phyloP scores from a whole-genome alignment of 192 early-diverging fungal genomes.

The Coemansia sp. region DNA sequence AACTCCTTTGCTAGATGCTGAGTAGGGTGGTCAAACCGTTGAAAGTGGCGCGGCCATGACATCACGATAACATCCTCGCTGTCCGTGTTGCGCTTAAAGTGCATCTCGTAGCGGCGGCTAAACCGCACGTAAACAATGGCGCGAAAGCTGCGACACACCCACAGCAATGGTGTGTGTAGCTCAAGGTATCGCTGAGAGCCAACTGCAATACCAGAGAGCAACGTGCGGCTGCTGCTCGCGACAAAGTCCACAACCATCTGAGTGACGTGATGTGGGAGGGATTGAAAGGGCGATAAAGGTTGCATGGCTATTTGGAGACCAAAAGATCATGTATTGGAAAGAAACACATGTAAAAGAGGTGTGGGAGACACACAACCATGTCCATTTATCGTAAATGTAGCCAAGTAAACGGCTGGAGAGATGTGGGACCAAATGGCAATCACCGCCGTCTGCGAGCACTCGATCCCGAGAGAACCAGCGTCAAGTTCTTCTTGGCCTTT shows the following conservation, averaged over 20 bases:
- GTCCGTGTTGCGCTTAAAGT: not conserved
- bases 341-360: not conserved
- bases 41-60: not conserved
- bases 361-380: not conserved
- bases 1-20: not conserved
- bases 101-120: not conserved
- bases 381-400: not conserved
- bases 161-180: not conserved
- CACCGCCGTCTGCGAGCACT: slow-evolving; percentile 30
- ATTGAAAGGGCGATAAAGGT: not conserved
- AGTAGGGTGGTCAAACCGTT: not conserved
- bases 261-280: not conserved
- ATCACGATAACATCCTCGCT: not conserved
- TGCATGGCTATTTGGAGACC: not conserved
- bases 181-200: not conserved
- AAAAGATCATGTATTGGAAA: not conserved
- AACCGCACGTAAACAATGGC: not conserved
- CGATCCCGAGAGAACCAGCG: slow-evolving; percentile 34
- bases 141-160: not conserved
- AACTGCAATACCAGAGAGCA: not conserved
- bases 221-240: not conserved
- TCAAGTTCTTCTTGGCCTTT: slow-evolving; percentile 31
- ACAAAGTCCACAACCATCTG: not conserved
- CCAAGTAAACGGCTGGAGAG: not conserved
- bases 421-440: not conserved